Percentiles rank a stretch among this genome's conserved stretches.
These are phyloP conservation scores for Lupinus albus DNA, from an alignment of 306 rosid species.

Conservation along the genomic window DNA sequence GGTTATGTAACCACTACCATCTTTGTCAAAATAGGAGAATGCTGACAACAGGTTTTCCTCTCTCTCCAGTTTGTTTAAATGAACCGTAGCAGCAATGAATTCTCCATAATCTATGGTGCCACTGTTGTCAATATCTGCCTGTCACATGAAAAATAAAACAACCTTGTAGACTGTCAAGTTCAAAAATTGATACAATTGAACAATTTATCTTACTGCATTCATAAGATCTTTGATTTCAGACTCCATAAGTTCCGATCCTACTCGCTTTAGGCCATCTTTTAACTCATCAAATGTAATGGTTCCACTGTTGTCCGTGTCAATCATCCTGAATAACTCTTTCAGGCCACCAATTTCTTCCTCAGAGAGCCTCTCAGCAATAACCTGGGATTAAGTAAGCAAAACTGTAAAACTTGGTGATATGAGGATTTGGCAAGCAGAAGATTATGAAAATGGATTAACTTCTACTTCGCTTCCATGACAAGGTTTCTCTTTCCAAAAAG, in stretches of 20 bases:
- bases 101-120: constrained; percentile 67
- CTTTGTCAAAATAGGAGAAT: constrained; percentile 64
- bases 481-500: background rate
- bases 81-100: constrained; percentile 70
- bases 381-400: constrained; percentile 45
- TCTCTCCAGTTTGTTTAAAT: constrained; percentile 63
- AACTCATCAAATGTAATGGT: constrained; percentile 64
- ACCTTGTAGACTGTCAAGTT: constrained; percentile 9
- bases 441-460: constrained; percentile 1
- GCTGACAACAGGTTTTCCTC: constrained; percentile 64
- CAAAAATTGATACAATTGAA: background rate
- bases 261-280: constrained; percentile 59
- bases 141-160: constrained; percentile 17
- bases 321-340: constrained; percentile 62
- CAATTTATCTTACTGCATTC: constrained; percentile 58
- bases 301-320: constrained; percentile 65
- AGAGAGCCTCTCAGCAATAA: constrained; percentile 65
- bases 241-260: constrained; percentile 69
- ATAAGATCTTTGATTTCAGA: constrained; percentile 68
- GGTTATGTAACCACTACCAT: constrained; percentile 68
- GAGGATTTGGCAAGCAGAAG: constrained; percentile 22
- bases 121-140: constrained; percentile 62
- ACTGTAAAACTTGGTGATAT: constrained; percentile 24
- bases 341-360: constrained; percentile 71
- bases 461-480: constrained; percentile 5